These are phyloP conservation scores for Fusarium sororula DNA, from an alignment of 2,329 filamentous ascomycete genomes.

Conservation along the genomic window DNA sequence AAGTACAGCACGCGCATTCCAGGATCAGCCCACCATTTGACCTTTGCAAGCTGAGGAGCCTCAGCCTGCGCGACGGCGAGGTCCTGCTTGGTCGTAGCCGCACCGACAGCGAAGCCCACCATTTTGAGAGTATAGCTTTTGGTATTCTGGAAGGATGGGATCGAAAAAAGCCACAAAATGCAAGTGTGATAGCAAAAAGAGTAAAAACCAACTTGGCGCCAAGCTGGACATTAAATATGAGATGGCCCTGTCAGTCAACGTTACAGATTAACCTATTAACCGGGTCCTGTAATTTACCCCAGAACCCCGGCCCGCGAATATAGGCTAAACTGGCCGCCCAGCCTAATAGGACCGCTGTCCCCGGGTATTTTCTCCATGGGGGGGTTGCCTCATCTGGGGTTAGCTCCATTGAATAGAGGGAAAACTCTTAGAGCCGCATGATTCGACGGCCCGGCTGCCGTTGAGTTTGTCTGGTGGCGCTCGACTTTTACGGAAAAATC, in stretches of 20 bases:
- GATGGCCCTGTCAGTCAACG: background rate
- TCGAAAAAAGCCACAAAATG: background rate
- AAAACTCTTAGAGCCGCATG: background rate
- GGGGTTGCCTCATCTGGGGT: background rate
- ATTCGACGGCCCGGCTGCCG: conserved; percentile 10
- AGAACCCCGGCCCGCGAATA: background rate
- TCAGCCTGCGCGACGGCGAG: conserved; percentile 54
- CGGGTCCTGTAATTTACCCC: conserved; percentile 1
- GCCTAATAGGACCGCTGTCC: background rate
- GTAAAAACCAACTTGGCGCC: background rate
- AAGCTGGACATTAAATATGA: conserved; percentile 10
- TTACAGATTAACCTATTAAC: conserved; percentile 11
- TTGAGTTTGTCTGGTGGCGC: background rate
- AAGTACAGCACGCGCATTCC: conserved; percentile 60
- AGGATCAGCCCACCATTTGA: conserved; percentile 65
- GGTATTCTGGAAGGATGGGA: background rate
- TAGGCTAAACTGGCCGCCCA: conserved; percentile 1
- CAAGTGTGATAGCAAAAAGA: background rate
- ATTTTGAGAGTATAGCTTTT: background rate
- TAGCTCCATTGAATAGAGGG: background rate
- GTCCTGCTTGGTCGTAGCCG: conserved; percentile 15
- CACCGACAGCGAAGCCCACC: conserved; percentile 5
- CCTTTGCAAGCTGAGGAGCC: conserved; percentile 61
- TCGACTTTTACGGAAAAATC: background rate
- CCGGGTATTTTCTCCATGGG: background rate